Conservation (phyloP, 257 asterid genomes). For the Salvia splendens region DNA sequence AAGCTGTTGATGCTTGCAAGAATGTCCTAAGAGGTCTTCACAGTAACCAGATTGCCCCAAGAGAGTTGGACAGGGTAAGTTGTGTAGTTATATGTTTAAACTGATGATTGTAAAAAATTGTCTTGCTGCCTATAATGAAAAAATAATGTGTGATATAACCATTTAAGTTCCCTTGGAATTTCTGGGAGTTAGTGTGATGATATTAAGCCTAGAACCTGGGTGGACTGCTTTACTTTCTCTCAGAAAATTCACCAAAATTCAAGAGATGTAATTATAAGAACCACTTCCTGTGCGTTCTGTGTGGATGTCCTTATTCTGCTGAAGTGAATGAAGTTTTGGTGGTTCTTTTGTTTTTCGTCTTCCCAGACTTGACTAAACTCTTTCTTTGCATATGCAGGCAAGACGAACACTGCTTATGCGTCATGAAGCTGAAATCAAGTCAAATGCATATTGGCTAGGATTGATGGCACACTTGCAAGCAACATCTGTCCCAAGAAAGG, state of each 20-base stretch:
- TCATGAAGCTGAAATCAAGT: slow-evolving; percentile 97
- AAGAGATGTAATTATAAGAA: no score
- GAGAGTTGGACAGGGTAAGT: slow-evolving; percentile 99
- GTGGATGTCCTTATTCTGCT: neutral
- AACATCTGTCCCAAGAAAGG: slow-evolving; percentile 88
- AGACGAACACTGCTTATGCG: slow-evolving; percentile 94
- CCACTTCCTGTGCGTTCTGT: neutral
- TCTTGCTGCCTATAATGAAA: neutral
- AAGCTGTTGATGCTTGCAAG: slow-evolving; percentile 99
- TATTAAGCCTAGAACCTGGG: neutral
- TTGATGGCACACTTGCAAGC: slow-evolving; percentile 94
- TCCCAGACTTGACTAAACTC: slow-evolving; percentile 19
- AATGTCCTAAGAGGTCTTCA: slow-evolving; percentile 90
- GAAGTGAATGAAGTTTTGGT: neutral
- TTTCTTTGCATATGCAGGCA: slow-evolving; percentile 57
- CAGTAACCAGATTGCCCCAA: slow-evolving; percentile 69
- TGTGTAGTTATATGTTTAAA: slow-evolving; percentile 25
- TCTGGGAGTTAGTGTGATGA: neutral
- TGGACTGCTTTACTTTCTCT: neutral
- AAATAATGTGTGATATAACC: neutral
- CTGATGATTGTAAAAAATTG: neutral
- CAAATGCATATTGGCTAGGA: slow-evolving; percentile 98
- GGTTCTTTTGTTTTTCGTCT: slow-evolving; percentile 4
- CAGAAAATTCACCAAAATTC: neutral
- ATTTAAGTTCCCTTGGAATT: neutral